Conservation (phyloP, 2,329 filamentous ascomycete genomes). For the Cladorrhinum sp. region DNA sequence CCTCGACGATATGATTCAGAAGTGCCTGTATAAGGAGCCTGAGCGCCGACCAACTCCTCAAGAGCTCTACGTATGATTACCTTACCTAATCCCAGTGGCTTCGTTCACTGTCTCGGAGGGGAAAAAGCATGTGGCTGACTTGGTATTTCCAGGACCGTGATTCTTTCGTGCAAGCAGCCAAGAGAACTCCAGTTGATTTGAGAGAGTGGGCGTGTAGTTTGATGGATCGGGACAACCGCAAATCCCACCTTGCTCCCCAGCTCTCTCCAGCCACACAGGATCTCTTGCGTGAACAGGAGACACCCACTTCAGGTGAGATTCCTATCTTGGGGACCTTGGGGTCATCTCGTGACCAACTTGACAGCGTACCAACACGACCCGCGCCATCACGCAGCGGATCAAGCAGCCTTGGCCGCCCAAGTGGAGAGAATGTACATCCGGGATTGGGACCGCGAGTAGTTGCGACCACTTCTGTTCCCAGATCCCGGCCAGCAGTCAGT, state of each 20-base stretch:
- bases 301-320: conserved; percentile 70
- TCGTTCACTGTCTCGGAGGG: too few relatives aligned
- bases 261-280: conserved; percentile 75
- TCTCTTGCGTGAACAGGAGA: conserved; percentile 60
- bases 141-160: conserved; percentile 69
- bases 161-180: conserved; percentile 91
- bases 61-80: conserved; percentile 75
- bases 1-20: conserved; percentile 94
- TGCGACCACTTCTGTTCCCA: conserved; percentile 53
- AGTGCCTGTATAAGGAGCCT: conserved; percentile 87
- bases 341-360: conserved; percentile 50
- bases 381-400: conserved; percentile 47
- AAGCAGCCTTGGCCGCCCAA: conserved; percentile 45
- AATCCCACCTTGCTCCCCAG: conserved; percentile 83
- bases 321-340: conserved; percentile 60
- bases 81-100: background rate
- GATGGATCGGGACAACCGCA: conserved; percentile 93
- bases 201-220: conserved; percentile 90
- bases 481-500: conserved; percentile 36
- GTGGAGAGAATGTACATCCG: conserved; percentile 46
- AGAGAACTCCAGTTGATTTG: conserved; percentile 91
- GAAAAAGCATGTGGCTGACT: conserved; percentile 2
- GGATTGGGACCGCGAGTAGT: conserved; percentile 51
- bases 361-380: conserved; percentile 46
- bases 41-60: conserved; percentile 87